A percentile compares a stretch with the other conserved stretches of the same genome.
phyloP scores from a whole-genome alignment of 352 stramenopile species.

The Globisporangium heterothallicum region DNA sequence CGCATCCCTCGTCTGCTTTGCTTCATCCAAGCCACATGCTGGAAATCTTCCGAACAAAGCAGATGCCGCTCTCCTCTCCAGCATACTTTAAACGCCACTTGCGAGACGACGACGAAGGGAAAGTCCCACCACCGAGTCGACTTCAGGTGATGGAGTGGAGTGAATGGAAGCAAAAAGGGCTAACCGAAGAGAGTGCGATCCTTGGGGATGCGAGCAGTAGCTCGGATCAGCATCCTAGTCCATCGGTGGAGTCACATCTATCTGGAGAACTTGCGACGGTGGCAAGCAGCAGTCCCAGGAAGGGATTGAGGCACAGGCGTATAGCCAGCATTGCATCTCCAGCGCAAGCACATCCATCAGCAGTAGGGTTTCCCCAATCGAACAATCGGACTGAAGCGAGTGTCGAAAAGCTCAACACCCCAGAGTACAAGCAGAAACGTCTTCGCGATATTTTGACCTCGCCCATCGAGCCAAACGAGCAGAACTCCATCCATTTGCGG shows the following conservation, averaged over 20 bases:
- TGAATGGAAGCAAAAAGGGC: conserved; percentile 27
- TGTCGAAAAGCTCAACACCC: conserved; percentile 31
- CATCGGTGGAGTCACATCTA: neutral
- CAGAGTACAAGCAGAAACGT: conserved; percentile 49
- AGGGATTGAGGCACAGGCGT: neutral
- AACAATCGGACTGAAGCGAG: neutral
- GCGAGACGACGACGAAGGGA: conserved; percentile 14
- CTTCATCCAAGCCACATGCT: conserved; percentile 64
- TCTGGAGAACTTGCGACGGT: neutral
- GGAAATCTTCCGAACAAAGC: conserved; percentile 55
- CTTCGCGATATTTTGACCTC: conserved; percentile 59
- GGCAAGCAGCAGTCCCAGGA: neutral
- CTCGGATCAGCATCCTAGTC: neutral
- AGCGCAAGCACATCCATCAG: neutral
- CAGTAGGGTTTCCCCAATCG: neutral
- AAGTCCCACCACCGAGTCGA: conserved; percentile 14
- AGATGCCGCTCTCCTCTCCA: conserved; percentile 57
- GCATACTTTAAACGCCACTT: conserved; percentile 52
- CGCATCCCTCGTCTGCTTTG: conserved; percentile 18
- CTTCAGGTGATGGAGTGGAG: conserved; percentile 32
- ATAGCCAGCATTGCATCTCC: neutral
- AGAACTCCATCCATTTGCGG: conserved; percentile 34
- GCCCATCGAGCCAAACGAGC: conserved; percentile 46
- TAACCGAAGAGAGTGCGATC: conserved; percentile 10
- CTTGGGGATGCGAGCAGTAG: neutral